Percentiles rank a stretch among this genome's conserved stretches.
These are phyloP conservation scores for Anthostomella pinea DNA, from an alignment of 2,329 filamentous ascomycete species.

Conservation along the genomic window DNA sequence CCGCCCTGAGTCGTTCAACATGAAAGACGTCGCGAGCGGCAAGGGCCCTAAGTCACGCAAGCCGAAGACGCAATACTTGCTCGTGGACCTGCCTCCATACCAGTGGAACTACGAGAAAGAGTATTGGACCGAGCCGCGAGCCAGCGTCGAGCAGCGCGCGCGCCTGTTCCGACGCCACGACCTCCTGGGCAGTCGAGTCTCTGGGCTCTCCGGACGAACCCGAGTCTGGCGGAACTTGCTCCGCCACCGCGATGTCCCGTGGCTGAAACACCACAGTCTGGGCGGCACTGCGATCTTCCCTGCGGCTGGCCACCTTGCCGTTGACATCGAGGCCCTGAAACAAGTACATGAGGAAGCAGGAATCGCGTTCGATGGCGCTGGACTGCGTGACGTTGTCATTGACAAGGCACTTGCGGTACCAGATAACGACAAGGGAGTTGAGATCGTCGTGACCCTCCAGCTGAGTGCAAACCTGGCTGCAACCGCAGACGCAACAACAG, in stretches of 20 bases:
- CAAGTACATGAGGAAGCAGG: constrained; percentile 15
- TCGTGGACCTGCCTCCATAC: constrained; percentile 30
- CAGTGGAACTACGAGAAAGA: constrained; percentile 26
- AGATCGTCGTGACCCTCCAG: constrained; percentile 25
- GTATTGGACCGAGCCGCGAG: constrained; percentile 26
- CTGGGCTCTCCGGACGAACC: constrained; percentile 9
- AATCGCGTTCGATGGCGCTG: constrained; percentile 11
- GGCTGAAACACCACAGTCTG: constrained; percentile 20
- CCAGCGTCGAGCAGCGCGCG: constrained; percentile 23
- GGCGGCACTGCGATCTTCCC: constrained; percentile 20
- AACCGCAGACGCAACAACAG: constrained; percentile 11
- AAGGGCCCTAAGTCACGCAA: constrained; percentile 10
- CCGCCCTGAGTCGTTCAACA: background rate
- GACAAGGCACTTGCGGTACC: constrained; percentile 30
- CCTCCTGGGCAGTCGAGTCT: constrained; percentile 19
- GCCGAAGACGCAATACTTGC: constrained; percentile 13
- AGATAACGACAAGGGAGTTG: constrained; percentile 30
- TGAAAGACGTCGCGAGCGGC: constrained; percentile 1
- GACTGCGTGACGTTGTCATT: constrained; percentile 30
- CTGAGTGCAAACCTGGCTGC: constrained; percentile 31
- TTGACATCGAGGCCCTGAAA: constrained; percentile 22
- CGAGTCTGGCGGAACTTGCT: constrained; percentile 25
- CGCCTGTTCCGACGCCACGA: constrained; percentile 25
- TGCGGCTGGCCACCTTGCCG: constrained; percentile 20
- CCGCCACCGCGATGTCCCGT: constrained; percentile 12